Conservation (phyloP, 2,329 filamentous ascomycete species). For the Diaporthe citrichinensis region DNA sequence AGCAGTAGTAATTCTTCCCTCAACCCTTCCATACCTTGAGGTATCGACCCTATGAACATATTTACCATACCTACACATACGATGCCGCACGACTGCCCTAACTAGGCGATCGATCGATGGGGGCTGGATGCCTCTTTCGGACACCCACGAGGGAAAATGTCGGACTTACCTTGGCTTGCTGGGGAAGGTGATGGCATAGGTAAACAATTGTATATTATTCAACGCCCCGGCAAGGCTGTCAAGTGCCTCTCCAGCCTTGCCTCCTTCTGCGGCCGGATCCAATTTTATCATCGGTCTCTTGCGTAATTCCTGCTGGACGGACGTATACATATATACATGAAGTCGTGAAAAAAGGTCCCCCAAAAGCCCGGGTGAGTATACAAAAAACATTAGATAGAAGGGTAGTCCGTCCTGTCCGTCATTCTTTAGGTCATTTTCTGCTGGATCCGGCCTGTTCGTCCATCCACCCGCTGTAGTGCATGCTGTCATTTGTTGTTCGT, state of each 20-base stretch:
- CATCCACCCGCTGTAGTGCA: not conserved
- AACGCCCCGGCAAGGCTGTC: not conserved
- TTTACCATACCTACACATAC: not conserved
- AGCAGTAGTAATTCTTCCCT: constrained; percentile 32
- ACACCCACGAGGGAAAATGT: not conserved
- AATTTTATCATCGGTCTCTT: not conserved
- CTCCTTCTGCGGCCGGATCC: not conserved
- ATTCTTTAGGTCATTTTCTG: not conserved
- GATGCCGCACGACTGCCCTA: not conserved
- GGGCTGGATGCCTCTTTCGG: no score
- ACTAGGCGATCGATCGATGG: not conserved
- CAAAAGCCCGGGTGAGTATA: not conserved
- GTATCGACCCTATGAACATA: not conserved
- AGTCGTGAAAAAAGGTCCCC: not conserved
- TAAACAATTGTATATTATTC: constrained; percentile 18
- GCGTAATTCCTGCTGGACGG: constrained; percentile 3
- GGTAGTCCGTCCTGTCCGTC: constrained; percentile 14
- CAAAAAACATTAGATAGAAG: constrained; percentile 21
- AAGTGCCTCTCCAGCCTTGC: not conserved
- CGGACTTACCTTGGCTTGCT: not conserved
- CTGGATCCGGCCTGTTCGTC: constrained; percentile 1
- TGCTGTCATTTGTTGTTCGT: not conserved
- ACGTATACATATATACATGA: constrained; percentile 20
- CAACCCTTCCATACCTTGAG: constrained; percentile 6
- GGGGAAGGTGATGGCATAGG: not conserved